Percentiles rank a stretch among this genome's conserved stretches.
Evolutionary conservation across 805 yeast genomes (phyloP).

Genomic region (Lipomyces lipofer): DNA sequence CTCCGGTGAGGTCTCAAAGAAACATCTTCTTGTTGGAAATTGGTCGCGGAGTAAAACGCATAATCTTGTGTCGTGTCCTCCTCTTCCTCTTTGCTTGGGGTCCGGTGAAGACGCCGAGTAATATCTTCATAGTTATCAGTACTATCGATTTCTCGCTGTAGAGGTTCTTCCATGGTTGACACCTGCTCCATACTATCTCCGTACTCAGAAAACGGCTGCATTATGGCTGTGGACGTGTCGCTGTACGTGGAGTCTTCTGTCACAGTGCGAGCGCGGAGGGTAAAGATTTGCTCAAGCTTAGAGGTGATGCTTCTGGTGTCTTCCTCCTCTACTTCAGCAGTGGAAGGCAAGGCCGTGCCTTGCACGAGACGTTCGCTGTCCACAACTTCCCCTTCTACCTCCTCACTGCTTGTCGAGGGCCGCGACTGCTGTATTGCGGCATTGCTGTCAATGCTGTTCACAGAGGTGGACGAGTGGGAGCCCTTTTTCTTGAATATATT

Average conservation of each 20-base stretch:
- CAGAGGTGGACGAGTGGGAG: background rate
- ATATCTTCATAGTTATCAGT: background rate
- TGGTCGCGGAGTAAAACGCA: too few relatives aligned
- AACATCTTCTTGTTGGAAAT: too few relatives aligned
- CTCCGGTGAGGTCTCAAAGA: slow-evolving; percentile 10
- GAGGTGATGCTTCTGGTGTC: background rate
- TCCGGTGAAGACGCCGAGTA: background rate
- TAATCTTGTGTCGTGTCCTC: too few relatives aligned
- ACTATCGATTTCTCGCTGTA: background rate
- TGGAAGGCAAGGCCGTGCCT: background rate
- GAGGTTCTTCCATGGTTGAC: background rate
- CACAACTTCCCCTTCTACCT: background rate
- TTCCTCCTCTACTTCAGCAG: background rate
- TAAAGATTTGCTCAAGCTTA: slow-evolving; percentile 6
- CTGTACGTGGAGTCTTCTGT: slow-evolving; percentile 13
- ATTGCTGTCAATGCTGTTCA: background rate
- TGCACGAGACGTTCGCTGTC: background rate
- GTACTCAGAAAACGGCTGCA: slow-evolving; percentile 24
- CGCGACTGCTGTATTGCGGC: slow-evolving; percentile 1
- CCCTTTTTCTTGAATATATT: slow-evolving; percentile 14
- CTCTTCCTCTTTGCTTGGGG: too few relatives aligned
- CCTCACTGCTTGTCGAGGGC: slow-evolving; percentile 2
- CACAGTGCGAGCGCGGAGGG: slow-evolving; percentile 7
- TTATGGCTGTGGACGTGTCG: slow-evolving; percentile 25
- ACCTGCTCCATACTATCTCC: too few relatives aligned